phyloP scores from a whole-genome alignment of 139 green algal species.

The Tetraselmis chui region DNA sequence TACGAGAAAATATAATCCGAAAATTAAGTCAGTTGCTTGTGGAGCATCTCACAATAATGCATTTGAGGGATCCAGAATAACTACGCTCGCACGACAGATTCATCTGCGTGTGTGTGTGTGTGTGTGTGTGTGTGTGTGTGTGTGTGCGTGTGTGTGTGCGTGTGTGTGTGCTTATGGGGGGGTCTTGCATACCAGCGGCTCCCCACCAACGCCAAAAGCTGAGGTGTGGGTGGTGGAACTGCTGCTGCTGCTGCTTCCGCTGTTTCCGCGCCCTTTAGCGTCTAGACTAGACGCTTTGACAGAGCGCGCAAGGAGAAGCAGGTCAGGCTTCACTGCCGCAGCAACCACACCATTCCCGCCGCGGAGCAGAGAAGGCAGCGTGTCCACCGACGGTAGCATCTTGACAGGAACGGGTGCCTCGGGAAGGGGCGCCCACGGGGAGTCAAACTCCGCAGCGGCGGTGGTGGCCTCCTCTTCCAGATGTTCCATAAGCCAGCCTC shows the following conservation, averaged over 20 bases:
- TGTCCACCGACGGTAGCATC: background rate
- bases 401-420: background rate
- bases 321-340: background rate
- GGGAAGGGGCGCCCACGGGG: background rate
- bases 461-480: background rate
- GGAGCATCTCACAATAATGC: no score
- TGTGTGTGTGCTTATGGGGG: no score
- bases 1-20: no score
- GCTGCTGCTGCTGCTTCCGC: no score
- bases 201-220: background rate
- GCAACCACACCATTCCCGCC: background rate
- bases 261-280: background rate
- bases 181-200: background rate
- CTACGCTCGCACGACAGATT: no score
- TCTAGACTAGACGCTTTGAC: background rate
- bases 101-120: no score
- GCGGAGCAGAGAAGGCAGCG: background rate
- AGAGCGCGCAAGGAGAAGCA: background rate
- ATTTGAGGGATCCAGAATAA: no score
- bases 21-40: no score
- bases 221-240: background rate
- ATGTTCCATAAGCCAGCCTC: background rate
- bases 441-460: background rate
- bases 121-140: no score
- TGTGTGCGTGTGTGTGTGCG: no score